phyloP scores from a whole-genome alignment of 768 basidiomycete species.

The Paxillus ammoniavirescens region DNA sequence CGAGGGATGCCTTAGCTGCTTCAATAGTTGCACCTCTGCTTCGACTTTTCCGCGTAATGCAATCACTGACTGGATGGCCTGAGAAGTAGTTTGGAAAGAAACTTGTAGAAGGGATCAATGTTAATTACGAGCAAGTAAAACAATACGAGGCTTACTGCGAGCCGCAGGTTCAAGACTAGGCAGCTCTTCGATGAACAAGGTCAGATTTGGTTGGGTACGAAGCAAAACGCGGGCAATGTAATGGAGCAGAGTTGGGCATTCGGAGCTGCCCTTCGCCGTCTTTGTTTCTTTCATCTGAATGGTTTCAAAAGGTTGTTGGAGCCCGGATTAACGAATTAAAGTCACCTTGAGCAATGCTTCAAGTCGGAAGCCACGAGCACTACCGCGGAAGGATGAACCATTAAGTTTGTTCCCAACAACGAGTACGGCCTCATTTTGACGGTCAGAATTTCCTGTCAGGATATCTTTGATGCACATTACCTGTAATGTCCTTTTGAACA shows the following conservation, averaged over 20 bases:
- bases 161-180: slow-evolving; percentile 83
- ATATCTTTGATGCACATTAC: slow-evolving; percentile 30
- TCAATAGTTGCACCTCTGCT: slow-evolving; percentile 49
- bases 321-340: background rate
- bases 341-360: slow-evolving; percentile 78
- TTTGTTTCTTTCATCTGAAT: slow-evolving; percentile 79
- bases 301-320: background rate
- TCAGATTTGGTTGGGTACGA: slow-evolving; percentile 60
- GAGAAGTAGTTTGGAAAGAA: slow-evolving; percentile 63
- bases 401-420: slow-evolving; percentile 83
- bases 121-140: too few species aligned
- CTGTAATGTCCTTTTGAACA: slow-evolving; percentile 70
- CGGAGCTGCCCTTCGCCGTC: slow-evolving; percentile 61
- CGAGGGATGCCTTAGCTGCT: slow-evolving; percentile 28
- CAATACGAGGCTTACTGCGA: slow-evolving; percentile 46
- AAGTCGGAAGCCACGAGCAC: slow-evolving; percentile 82
- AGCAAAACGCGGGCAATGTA: slow-evolving; percentile 79
- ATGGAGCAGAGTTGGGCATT: slow-evolving; percentile 88
- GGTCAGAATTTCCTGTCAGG: background rate
- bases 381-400: slow-evolving; percentile 77
- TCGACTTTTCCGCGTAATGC: slow-evolving; percentile 56
- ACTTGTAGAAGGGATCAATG: slow-evolving; percentile 42
- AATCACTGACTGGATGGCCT: slow-evolving; percentile 57
- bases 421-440: slow-evolving; percentile 56
- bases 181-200: slow-evolving; percentile 77